Base-by-base conservation (phyloP, 1,139 yeast species). In the Diutina neorugosa region DNA sequence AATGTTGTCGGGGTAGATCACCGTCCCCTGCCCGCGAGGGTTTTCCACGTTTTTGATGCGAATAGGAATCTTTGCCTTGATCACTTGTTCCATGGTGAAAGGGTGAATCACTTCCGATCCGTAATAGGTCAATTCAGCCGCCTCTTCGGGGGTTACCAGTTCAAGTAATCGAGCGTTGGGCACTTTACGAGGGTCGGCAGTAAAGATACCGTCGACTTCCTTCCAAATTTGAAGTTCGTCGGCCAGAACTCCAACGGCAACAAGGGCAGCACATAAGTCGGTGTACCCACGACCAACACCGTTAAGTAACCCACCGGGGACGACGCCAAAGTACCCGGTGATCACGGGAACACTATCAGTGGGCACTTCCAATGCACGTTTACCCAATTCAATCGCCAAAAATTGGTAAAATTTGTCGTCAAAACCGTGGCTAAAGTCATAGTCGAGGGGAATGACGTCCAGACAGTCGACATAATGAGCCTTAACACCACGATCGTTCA, bases 91-190 rank as follows among this genome's bases (percentile, higher is more conserved):
- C 98, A 93, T 93, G 41, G 98, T 93, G 73, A 93, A 93, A 2
- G 98, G 98, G 65, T 93, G 98, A 60, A 93, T 93, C 58, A 93
- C 98, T 70, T 93, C 98, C 5, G 96, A 86, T 40, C 98, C 98
- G 65, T 93, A 93, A 69, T 93, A 93, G 0, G 98, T 93, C 68
- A 93, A 79, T 70, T 93, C 98, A 0, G 98, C 94, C 2, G 98
- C 98, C 71, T 93, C 98, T 65, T 93, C 98, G 2, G 98, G 98
- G 0, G 98, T 93, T 58, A 93, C 96, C 56, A 90, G 81, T 55
- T 84, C 82, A 58, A 93, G 73, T 52, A 93, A 72, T 61, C 96
- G 77, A 3, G 98, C 98, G 55, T 81, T 82, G 23, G 94, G 86
- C 25, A 93, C 98, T 63, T 93, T 93, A 57, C 98, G 76, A 37